Conservation (phyloP, 2,329 filamentous ascomycete species). For the Fusarium tanahbumbuense region DNA sequence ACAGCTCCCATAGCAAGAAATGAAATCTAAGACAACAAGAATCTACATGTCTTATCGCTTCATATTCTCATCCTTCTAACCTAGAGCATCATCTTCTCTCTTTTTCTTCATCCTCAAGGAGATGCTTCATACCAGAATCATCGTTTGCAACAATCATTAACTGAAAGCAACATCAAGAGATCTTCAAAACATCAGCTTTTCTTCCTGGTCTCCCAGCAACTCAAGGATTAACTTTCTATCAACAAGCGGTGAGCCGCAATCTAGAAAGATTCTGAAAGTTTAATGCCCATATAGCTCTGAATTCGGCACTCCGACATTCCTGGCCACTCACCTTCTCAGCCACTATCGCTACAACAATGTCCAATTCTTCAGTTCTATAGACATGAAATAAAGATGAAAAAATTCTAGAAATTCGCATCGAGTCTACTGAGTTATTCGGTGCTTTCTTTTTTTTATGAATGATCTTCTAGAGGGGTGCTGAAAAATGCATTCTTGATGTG, state of each 20-base stretch:
- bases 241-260: slow-evolving; percentile 23
- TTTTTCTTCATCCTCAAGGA: background rate
- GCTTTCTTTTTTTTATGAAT: background rate
- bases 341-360: background rate
- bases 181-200: slow-evolving; percentile 27
- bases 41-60: background rate
- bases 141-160: slow-evolving; percentile 3
- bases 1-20: background rate
- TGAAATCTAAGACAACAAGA: background rate
- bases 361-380: background rate
- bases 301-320: slow-evolving; percentile 33
- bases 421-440: background rate
- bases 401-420: background rate
- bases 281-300: slow-evolving; percentile 17
- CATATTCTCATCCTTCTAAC: background rate
- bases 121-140: background rate
- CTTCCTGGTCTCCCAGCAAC: slow-evolving; percentile 34
- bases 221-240: slow-evolving; percentile 32
- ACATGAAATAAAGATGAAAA: background rate
- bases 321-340: background rate
- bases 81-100: background rate
- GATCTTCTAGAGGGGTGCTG: slow-evolving; percentile 23
- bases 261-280: slow-evolving; percentile 36
- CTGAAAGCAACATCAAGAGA: slow-evolving; percentile 10
- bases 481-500: slow-evolving; percentile 29